phyloP scores from a whole-genome alignment of 768 basidiomycete genomes.

The Russula sp. region DNA sequence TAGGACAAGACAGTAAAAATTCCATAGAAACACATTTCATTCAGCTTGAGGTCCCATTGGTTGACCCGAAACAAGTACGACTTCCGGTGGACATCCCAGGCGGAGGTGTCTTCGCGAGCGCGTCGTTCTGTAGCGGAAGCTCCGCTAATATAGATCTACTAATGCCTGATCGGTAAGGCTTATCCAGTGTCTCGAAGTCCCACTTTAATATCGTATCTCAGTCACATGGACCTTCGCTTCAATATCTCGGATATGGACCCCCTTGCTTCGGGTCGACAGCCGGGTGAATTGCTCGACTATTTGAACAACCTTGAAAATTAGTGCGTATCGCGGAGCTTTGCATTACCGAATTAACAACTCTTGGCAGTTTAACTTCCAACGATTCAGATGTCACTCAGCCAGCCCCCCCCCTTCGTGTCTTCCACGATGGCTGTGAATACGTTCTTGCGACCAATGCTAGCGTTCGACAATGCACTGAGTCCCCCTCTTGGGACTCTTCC shows the following conservation, averaged over 20 bases:
- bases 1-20: background rate
- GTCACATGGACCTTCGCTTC: conserved; percentile 47
- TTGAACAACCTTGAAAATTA: conserved; percentile 35
- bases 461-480: conserved; percentile 41
- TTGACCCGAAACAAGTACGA: conserved; percentile 5
- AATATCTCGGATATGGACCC: conserved; percentile 34
- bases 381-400: conserved; percentile 35
- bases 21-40: conserved; percentile 4
- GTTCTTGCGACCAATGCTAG: conserved; percentile 43
- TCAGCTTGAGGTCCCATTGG: conserved; percentile 17
- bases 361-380: conserved; percentile 33
- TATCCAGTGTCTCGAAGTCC: background rate
- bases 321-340: conserved; percentile 33
- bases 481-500: conserved; percentile 18
- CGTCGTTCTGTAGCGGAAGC: conserved; percentile 3
- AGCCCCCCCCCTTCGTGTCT: conserved; percentile 42
- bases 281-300: conserved; percentile 40
- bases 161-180: conserved; percentile 21
- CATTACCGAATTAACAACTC: conserved; percentile 13
- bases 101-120: background rate
- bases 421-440: conserved; percentile 36
- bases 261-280: conserved; percentile 33
- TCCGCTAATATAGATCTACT: conserved; percentile 15
- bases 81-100: background rate
- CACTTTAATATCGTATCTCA: background rate